Evolutionary conservation across 2,329 filamentous ascomycete genomes (phyloP).

Genomic region (Claviceps cyperi): DNA sequence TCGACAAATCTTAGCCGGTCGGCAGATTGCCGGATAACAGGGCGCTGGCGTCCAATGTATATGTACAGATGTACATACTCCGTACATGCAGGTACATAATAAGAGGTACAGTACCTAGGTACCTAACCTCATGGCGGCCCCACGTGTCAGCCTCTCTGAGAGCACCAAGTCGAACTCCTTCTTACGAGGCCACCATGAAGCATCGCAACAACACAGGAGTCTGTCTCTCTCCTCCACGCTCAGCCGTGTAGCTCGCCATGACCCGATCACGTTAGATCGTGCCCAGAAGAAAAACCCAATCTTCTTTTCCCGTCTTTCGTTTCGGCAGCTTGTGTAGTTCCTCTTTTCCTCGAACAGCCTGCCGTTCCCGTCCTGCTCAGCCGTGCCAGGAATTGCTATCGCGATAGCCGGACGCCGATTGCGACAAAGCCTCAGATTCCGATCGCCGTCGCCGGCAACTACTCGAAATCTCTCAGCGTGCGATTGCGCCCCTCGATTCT

Average conservation of each 20-base stretch:
- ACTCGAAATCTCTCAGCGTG: not conserved
- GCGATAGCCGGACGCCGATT: not conserved
- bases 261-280: not conserved
- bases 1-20: not conserved
- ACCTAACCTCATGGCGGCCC: too few species aligned
- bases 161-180: too few species aligned
- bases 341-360: not conserved
- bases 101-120: too few species aligned
- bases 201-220: too few species aligned
- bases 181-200: too few species aligned
- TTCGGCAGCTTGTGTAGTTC: not conserved
- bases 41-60: too few species aligned
- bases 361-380: not conserved
- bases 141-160: too few species aligned
- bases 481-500: not conserved
- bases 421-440: not conserved
- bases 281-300: not conserved
- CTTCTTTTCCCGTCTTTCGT: not conserved
- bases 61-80: too few species aligned
- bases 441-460: not conserved
- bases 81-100: too few species aligned
- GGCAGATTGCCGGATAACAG: constrained; percentile 5
- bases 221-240: not conserved
- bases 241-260: constrained; percentile 1
- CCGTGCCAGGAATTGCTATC: not conserved